phyloP scores from a whole-genome alignment of 2,329 filamentous ascomycete genomes.

The Botrytis sinoallii region DNA sequence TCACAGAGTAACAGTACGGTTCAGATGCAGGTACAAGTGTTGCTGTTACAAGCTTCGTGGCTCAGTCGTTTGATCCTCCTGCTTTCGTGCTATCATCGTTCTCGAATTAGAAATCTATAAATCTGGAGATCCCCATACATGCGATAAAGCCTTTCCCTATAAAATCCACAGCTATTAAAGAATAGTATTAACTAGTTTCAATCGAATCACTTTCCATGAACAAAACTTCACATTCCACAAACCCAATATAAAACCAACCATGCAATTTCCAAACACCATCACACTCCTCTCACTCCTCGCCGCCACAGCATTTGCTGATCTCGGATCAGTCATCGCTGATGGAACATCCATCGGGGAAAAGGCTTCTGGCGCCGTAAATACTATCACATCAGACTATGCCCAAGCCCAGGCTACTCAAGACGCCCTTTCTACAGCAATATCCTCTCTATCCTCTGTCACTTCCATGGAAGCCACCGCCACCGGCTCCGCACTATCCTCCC shows the following conservation, averaged over 20 bases:
- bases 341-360: background rate
- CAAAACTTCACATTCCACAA: background rate
- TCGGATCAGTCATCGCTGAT: background rate
- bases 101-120: background rate
- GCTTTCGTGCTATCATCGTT: background rate
- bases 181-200: no score
- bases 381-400: background rate
- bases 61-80: constrained; percentile 5
- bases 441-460: background rate
- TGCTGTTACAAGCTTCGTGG: background rate
- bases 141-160: background rate
- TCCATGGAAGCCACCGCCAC: constrained; percentile 4
- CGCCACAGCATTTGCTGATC: background rate
- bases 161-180: background rate
- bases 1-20: background rate
- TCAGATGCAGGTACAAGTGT: background rate
- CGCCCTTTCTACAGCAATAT: constrained; percentile 1
- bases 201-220: background rate
- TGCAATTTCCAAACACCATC: constrained; percentile 3
- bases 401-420: constrained; percentile 3
- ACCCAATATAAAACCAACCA: background rate
- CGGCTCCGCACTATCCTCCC: background rate
- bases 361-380: background rate
- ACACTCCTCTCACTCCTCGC: constrained; percentile 3
- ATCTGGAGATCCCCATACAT: background rate